A percentile compares a stretch with the other conserved stretches of the same genome.
Evolutionary conservation across 2,329 filamentous ascomycete species (phyloP).

Genomic region (Exophiala sp.): DNA sequence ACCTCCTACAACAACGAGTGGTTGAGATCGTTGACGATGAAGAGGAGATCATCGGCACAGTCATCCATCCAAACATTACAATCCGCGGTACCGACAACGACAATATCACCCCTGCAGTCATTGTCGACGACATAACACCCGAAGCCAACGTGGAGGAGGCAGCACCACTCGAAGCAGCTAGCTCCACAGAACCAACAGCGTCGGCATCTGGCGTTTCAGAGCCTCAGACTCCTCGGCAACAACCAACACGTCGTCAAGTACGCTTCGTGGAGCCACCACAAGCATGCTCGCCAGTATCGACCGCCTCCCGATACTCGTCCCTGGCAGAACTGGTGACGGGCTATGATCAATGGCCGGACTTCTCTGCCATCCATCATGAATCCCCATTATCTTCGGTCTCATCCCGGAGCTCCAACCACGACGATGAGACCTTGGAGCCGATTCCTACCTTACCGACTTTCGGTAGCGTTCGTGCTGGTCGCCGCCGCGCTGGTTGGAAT

Average conservation of each 20-base stretch:
- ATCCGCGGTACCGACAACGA: not conserved
- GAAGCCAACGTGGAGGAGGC: not conserved
- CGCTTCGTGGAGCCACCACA: not conserved
- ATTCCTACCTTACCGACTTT: not conserved
- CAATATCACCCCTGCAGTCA: not conserved
- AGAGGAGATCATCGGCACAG: not conserved
- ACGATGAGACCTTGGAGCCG: not conserved
- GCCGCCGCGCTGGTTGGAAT: not conserved
- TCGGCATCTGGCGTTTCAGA: not conserved
- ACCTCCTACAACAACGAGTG: not conserved
- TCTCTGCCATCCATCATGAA: not conserved
- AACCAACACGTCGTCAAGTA: not conserved
- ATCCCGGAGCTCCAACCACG: not conserved
- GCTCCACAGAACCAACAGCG: too few species aligned
- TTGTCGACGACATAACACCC: not conserved
- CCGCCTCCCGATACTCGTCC: not conserved
- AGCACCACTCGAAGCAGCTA: too few species aligned
- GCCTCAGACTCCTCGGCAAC: not conserved
- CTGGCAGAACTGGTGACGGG: not conserved
- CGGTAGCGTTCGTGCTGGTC: not conserved
- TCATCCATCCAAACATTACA: not conserved
- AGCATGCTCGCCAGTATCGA: too few species aligned
- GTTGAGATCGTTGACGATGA: not conserved
- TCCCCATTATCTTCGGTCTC: not conserved
- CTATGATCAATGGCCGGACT: constrained; percentile 11